A percentile compares a stretch with the other conserved stretches of the same genome.
Conservation (phyloP, 495 filamentous ascomycete species). For the Neurospora cerealis region DNA sequence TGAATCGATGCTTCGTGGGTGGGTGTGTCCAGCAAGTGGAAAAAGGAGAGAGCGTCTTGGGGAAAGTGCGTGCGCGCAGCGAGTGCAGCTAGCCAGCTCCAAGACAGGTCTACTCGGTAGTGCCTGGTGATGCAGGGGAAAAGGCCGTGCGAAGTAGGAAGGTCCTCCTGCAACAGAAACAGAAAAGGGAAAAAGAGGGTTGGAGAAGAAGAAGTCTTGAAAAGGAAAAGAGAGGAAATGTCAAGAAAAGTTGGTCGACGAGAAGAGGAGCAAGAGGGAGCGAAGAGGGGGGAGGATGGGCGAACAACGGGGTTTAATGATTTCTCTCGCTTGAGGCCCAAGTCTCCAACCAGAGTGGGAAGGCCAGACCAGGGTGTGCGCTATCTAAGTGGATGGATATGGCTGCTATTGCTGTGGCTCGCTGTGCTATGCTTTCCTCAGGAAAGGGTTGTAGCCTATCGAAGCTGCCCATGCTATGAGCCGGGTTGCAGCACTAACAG, state of each 20-base stretch:
- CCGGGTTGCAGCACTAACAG: not conserved
- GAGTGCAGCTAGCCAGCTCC: not conserved
- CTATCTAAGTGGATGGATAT: not conserved
- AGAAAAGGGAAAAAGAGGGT: conserved; percentile 22
- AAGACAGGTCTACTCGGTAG: not conserved
- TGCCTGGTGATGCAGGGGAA: conserved; percentile 12
- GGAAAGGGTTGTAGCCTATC: not conserved
- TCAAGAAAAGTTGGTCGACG: not conserved
- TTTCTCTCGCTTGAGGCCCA: conserved; percentile 14
- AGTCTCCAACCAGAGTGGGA: not conserved
- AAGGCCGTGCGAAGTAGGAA: not conserved
- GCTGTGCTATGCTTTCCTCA: not conserved
- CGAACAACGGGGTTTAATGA: conserved; percentile 31
- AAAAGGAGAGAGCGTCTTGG: not conserved
- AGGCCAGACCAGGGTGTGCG: not conserved
- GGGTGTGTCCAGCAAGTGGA: not conserved
- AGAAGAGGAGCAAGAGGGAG: conserved; percentile 15
- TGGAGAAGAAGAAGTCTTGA: conserved; percentile 21
- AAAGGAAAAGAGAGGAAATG: conserved; percentile 14
- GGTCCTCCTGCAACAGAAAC: conserved; percentile 21
- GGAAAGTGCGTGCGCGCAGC: not conserved
- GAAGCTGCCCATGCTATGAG: not conserved
- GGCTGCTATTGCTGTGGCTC: not conserved
- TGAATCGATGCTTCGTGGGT: not conserved
- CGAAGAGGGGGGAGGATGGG: conserved; percentile 13